Evolutionary conservation across 2,329 filamentous ascomycete genomes (phyloP), one percentile per base, ranked within the genome.

Genomic region (Saccharata proteae): DNA sequence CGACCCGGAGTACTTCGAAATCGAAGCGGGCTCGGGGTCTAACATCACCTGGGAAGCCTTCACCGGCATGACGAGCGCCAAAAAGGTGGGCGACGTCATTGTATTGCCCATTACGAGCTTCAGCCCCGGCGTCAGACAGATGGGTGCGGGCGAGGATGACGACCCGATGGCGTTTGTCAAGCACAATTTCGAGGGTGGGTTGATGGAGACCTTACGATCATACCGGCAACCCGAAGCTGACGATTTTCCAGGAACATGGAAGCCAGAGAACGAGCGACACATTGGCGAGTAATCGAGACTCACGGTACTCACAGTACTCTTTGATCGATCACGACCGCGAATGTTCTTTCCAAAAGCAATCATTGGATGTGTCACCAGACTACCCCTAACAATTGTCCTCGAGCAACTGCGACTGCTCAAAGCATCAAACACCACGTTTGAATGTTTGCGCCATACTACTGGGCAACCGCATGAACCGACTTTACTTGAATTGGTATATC

Each of bases 141-240:
- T 94, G 85, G 82, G 81, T 9, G 81, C 90, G 26, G 77, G 78
- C 47, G 85, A 92, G 40, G 69, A 77, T 24, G 84, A 94, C 43
- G 80, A 96, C 52, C 84, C 85, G 1, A 88, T 93, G 83, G 90
- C 90, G 2, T 96, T 93, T 64, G 90, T 98, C 38, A 86, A 90
- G 61, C 90, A 98, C 60, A 77, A 85, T 34, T 98, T 98, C 55
- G 83, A 93, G 65, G 90, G 88, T 92, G 62, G 43, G 69, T 55
- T 30, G n/a, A 24, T 22, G 30, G 29, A 26, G 15, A 28, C 16
- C 6, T 16, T 14, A 19, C 28, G 16, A n/a, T 15, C 7, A n/a
- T 15, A n/a, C 7, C 16, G 8, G n/a, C 9, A 13, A 16, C 5
- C 17, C 30, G 15, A 3, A n/a, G 27, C 21, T 34, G 17, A 19